Evolutionary conservation across 1,284 basidiomycete genomes (phyloP).

Genomic region (Irpex sp.): DNA sequence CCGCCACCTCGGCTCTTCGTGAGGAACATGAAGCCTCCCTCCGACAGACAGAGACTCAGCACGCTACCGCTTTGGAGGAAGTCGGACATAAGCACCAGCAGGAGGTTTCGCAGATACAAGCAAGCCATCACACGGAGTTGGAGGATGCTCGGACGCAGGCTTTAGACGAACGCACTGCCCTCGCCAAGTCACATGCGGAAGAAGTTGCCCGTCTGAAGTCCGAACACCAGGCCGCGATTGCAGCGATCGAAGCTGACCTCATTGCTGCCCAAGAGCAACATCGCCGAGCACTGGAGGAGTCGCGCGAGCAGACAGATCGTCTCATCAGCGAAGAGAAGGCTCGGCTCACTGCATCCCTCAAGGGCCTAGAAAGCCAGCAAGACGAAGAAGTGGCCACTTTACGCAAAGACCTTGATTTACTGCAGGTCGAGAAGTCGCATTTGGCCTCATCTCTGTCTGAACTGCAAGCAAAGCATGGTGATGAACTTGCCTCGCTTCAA

Average conservation of each 20-base stretch:
- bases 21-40: slow-evolving; percentile 51
- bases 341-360: slow-evolving; percentile 33
- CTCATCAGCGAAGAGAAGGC: slow-evolving; percentile 38
- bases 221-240: slow-evolving; percentile 44
- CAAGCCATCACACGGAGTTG: slow-evolving; percentile 45
- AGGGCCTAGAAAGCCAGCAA: slow-evolving; percentile 33
- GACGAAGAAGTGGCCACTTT: slow-evolving; percentile 28
- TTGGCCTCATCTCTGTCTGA: slow-evolving; percentile 35
- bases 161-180: slow-evolving; percentile 25
- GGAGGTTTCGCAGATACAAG: slow-evolving; percentile 40
- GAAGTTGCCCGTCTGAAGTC: slow-evolving; percentile 37
- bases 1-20: slow-evolving; percentile 30
- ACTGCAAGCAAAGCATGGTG: slow-evolving; percentile 28
- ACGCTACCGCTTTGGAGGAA: slow-evolving; percentile 50
- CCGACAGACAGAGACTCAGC: slow-evolving; percentile 50
- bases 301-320: slow-evolving; percentile 33
- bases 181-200: slow-evolving; percentile 35
- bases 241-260: slow-evolving; percentile 40
- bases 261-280: slow-evolving; percentile 45
- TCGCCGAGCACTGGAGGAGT: slow-evolving; percentile 37
- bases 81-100: slow-evolving; percentile 52
- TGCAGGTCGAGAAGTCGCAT: slow-evolving; percentile 38
- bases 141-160: slow-evolving; percentile 35
- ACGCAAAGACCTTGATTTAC: slow-evolving; percentile 22
- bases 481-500: slow-evolving; percentile 17